Conservation (phyloP, 495 filamentous ascomycete genomes). For the Friedmanniomyces simplex region DNA sequence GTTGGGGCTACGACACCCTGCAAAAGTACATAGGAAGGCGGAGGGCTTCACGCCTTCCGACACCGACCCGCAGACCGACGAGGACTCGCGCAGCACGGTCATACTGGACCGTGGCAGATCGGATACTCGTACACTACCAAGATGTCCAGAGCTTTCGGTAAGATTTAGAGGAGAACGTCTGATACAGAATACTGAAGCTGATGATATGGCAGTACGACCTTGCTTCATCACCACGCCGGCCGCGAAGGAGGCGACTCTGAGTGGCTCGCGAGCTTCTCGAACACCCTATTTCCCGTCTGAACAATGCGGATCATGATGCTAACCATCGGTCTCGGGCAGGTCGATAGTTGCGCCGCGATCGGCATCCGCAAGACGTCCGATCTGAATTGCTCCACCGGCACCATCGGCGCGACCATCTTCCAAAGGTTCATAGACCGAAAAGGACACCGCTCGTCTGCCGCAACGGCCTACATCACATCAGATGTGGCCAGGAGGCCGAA, state of each 20-base stretch:
- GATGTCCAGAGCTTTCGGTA: neutral
- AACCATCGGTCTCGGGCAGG: neutral
- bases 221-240: too few relatives aligned
- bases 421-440: neutral
- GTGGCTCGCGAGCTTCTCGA: too few relatives aligned
- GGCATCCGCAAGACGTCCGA: neutral
- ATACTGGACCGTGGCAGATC: neutral
- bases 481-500: conserved; percentile 3
- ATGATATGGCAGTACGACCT: too few relatives aligned
- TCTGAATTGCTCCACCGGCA: neutral
- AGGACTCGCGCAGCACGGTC: neutral
- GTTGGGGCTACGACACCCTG: neutral
- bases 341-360: neutral
- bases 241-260: too few relatives aligned
- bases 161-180: too few relatives aligned
- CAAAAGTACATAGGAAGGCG: neutral
- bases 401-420: neutral
- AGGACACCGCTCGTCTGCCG: neutral
- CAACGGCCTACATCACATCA: neutral
- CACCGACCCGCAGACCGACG: neutral
- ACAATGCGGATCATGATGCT: too few relatives aligned
- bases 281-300: too few relatives aligned
- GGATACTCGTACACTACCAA: neutral
- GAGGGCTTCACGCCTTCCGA: neutral
- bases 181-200: too few relatives aligned